A percentile compares a stretch with the other conserved stretches of the same genome.
phyloP scores from a whole-genome alignment of 768 basidiomycete genomes.

The Clitopilus hobsonii region DNA sequence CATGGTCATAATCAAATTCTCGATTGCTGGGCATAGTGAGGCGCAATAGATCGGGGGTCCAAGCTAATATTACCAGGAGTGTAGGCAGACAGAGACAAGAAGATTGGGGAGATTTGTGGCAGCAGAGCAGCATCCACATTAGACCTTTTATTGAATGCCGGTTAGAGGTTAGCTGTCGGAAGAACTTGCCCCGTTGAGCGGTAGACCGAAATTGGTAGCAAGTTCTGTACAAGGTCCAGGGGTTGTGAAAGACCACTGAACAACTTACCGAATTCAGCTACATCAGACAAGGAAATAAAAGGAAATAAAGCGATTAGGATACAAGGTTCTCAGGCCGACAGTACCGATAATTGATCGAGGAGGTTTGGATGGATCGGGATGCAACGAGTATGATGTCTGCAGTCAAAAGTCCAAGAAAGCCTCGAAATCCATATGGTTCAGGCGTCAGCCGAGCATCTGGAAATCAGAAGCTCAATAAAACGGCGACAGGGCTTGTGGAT shows the following conservation, averaged over 20 bases:
- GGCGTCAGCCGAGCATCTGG: not conserved
- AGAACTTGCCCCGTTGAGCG: constrained; percentile 12
- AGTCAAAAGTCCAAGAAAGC: not conserved
- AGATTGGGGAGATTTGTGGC: constrained; percentile 1
- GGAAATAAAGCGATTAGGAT: constrained; percentile 16
- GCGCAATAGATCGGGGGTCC: no score
- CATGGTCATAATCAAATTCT: constrained; percentile 18
- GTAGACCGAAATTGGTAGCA: constrained; percentile 28
- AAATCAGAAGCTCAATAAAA: not conserved
- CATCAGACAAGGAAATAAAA: constrained; percentile 15
- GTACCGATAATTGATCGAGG: constrained; percentile 6
- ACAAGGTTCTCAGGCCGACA: constrained; percentile 27
- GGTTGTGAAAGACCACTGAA: constrained; percentile 18
- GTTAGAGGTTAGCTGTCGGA: constrained; percentile 16
- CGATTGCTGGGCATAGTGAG: constrained; percentile 18
- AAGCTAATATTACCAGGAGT: no score
- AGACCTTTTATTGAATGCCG: constrained; percentile 11
- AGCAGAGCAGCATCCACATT: constrained; percentile 7
- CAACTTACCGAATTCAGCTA: constrained; percentile 32
- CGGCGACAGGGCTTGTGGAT: constrained; percentile 1
- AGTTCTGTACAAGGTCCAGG: constrained; percentile 15
- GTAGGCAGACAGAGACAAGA: constrained; percentile 1
- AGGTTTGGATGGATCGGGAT: not conserved
- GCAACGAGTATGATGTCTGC: not conserved
- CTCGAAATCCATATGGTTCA: not conserved